phyloP scores from a whole-genome alignment of 2,329 filamentous ascomycete species.

The Claviceps sorghi region DNA sequence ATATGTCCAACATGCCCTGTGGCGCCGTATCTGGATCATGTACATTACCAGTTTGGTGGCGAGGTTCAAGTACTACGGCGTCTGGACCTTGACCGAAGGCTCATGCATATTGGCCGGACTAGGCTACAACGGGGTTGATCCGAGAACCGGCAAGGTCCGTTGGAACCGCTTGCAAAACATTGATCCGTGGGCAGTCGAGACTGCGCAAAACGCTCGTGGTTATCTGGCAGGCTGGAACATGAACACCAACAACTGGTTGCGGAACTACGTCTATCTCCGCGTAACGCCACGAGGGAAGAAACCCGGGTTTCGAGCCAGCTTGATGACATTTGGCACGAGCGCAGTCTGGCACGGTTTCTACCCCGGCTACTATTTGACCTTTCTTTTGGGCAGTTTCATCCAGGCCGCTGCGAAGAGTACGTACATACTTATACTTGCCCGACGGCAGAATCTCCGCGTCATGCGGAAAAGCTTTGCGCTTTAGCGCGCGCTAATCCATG shows the following conservation, averaged over 20 bases:
- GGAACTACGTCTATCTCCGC: constrained; percentile 89
- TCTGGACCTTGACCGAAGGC: constrained; percentile 87
- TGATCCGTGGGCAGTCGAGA: constrained; percentile 69
- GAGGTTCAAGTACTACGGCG: constrained; percentile 89
- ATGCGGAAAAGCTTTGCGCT: background rate
- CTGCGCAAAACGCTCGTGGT: constrained; percentile 81
- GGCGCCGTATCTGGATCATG: constrained; percentile 61
- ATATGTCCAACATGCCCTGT: constrained; percentile 53
- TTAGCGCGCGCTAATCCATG: background rate
- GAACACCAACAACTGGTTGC: constrained; percentile 93
- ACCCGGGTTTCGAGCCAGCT: constrained; percentile 83
- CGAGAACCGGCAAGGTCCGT: constrained; percentile 66
- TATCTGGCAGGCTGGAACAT: constrained; percentile 95
- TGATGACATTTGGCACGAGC: constrained; percentile 88
- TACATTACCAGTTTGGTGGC: constrained; percentile 73
- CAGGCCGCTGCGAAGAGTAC: constrained; percentile 90
- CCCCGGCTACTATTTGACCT: constrained; percentile 86
- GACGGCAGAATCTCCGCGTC: background rate
- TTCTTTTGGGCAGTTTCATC: constrained; percentile 77
- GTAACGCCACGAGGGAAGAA: constrained; percentile 94
- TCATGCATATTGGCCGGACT: constrained; percentile 87
- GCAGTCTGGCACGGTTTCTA: constrained; percentile 98
- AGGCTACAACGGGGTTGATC: constrained; percentile 86
- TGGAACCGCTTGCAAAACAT: constrained; percentile 89
- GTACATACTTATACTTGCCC: too few relatives aligned